Percentiles rank a stretch among this genome's conserved stretches.
Conservation (phyloP, 1,139 yeast genomes). For the Candida freyschussii region DNA sequence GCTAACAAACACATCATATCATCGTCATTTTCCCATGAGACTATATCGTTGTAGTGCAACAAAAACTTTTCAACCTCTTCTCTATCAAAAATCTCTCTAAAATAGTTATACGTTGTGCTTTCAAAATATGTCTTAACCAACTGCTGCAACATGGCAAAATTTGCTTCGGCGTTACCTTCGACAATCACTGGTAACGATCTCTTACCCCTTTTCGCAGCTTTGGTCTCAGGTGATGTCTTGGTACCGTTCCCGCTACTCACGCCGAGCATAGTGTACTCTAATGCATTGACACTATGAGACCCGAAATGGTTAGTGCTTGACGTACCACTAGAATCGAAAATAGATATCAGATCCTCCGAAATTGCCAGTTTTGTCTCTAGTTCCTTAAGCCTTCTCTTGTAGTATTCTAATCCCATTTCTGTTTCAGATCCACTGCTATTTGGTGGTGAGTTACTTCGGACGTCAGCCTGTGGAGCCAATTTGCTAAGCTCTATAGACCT, state of each 20-base stretch:
- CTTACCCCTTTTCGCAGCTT: slow-evolving; percentile 1
- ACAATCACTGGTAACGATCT: slow-evolving; percentile 13
- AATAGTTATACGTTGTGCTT: slow-evolving; percentile 8
- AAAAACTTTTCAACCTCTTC: slow-evolving; percentile 12
- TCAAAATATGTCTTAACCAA: slow-evolving; percentile 14
- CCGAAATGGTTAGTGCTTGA: slow-evolving; percentile 12
- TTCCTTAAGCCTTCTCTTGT: slow-evolving; percentile 13
- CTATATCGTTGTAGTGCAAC: slow-evolving; percentile 6
- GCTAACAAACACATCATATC: slow-evolving; percentile 16
- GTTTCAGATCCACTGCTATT: background rate
- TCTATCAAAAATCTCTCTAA: slow-evolving; percentile 16
- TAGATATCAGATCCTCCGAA: slow-evolving; percentile 21
- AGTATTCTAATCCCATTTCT: background rate
- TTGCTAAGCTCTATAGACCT: slow-evolving; percentile 20
- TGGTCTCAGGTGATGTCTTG: background rate
- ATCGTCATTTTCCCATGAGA: slow-evolving; percentile 17
- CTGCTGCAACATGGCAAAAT: slow-evolving; percentile 4
- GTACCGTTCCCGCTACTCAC: background rate
- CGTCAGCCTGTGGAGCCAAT: slow-evolving; percentile 5
- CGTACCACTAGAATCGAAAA: slow-evolving; percentile 18
- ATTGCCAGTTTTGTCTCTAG: slow-evolving; percentile 15
- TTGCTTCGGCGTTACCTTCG: slow-evolving; percentile 3
- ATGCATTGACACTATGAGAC: slow-evolving; percentile 8
- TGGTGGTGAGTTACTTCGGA: background rate
- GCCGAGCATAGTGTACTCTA: slow-evolving; percentile 12